Conservation (phyloP, 352 stramenopile genomes). For the Aphanomyces invadans region DNA sequence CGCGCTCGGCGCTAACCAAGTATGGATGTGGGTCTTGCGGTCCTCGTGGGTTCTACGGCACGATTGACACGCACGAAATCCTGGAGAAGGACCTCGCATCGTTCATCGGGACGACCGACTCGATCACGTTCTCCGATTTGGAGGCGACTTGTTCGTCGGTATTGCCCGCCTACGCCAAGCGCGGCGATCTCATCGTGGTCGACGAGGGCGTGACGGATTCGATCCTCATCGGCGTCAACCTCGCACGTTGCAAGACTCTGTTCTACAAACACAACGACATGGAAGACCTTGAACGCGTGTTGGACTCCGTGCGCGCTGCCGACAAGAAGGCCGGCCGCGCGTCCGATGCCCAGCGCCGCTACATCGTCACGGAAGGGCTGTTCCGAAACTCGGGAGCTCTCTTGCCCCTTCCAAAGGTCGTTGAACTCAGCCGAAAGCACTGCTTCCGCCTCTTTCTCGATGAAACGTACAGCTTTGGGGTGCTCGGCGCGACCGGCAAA, state of each 20-base stretch:
- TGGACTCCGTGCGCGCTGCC: slow-evolving; percentile 77
- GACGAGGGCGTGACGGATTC: slow-evolving; percentile 95
- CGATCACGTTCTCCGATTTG: slow-evolving; percentile 97
- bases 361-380: slow-evolving; percentile 96
- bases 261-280: slow-evolving; percentile 99
- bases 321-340: slow-evolving; percentile 80
- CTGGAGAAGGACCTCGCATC: slow-evolving; percentile 88
- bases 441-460: slow-evolving; percentile 84
- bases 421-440: slow-evolving; percentile 87
- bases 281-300: slow-evolving; percentile 90
- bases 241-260: slow-evolving; percentile 89
- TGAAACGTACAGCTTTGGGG: slow-evolving; percentile 91
- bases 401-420: slow-evolving; percentile 88
- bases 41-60: slow-evolving; percentile 98
- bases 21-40: slow-evolving; percentile 98
- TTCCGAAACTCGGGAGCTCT: slow-evolving; percentile 97
- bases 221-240: slow-evolving; percentile 87
- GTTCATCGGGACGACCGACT: slow-evolving; percentile 89
- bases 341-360: slow-evolving; percentile 88
- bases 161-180: slow-evolving; percentile 95
- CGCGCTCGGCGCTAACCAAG: slow-evolving; percentile 84
- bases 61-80: slow-evolving; percentile 87
- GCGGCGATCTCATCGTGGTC: slow-evolving; percentile 94
- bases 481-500: slow-evolving; percentile 86
- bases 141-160: slow-evolving; percentile 91